Evolutionary conservation across 2,329 filamentous ascomycete species (phyloP).

Genomic region (Apiospora aurea): DNA sequence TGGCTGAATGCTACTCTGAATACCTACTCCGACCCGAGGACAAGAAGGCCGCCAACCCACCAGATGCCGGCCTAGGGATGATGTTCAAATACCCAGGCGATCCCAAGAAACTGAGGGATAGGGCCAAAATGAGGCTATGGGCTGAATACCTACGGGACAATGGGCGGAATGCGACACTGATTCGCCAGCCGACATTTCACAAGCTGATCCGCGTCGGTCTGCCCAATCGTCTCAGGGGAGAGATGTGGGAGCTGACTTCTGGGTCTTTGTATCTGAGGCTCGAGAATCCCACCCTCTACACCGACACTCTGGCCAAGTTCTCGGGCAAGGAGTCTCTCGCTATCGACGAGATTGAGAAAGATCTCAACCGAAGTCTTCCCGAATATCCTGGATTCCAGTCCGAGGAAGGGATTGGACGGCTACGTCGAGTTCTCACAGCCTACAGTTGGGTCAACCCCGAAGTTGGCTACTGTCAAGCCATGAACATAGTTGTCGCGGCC

Average conservation of each 20-base stretch:
- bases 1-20: slow-evolving; percentile 89
- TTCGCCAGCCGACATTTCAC: slow-evolving; percentile 96
- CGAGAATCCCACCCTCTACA: slow-evolving; percentile 83
- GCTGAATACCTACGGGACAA: slow-evolving; percentile 96
- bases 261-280: slow-evolving; percentile 89
- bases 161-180: slow-evolving; percentile 87
- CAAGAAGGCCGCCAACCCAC: slow-evolving; percentile 69
- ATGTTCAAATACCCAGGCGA: slow-evolving; percentile 95
- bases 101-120: slow-evolving; percentile 88
- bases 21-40: slow-evolving; percentile 73
- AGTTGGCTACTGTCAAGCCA: slow-evolving; percentile 97
- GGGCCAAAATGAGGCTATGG: slow-evolving; percentile 98
- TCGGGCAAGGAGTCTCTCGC: slow-evolving; percentile 88
- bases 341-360: slow-evolving; percentile 99
- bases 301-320: slow-evolving; percentile 83
- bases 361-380: slow-evolving; percentile 92
- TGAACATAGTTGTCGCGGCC: slow-evolving; percentile 99
- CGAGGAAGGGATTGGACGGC: slow-evolving; percentile 88
- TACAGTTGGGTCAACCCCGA: slow-evolving; percentile 98
- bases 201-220: slow-evolving; percentile 95
- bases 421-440: slow-evolving; percentile 90
- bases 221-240: slow-evolving; percentile 89
- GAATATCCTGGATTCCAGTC: slow-evolving; percentile 98
- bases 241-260: slow-evolving; percentile 95
- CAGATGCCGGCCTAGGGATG: slow-evolving; percentile 94